phyloP scores from a whole-genome alignment of 257 asterid species.

The Nicotiana undulata region DNA sequence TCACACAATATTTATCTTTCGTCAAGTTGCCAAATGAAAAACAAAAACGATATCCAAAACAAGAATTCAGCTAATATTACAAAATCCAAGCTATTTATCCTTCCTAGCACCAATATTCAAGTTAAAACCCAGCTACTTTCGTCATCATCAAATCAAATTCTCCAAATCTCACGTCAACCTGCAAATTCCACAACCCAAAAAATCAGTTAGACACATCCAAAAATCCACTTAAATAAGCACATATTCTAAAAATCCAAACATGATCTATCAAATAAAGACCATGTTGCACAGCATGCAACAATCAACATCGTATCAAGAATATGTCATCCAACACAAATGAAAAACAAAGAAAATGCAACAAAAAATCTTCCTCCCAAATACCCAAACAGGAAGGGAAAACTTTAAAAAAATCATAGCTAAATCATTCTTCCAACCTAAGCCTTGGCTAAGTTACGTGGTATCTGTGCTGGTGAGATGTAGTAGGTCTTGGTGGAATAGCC shows the following conservation, averaged over 20 bases:
- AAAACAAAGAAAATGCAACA: not conserved
- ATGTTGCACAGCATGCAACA: not conserved
- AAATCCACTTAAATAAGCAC: not conserved
- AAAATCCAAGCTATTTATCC: not conserved
- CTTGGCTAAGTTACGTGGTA: no score
- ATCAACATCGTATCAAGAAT: not conserved
- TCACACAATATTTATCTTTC: not conserved
- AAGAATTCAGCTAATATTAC: slow-evolving; percentile 1
- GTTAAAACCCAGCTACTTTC: slow-evolving; percentile 5
- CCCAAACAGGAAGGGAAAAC: not conserved
- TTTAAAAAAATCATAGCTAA: not conserved
- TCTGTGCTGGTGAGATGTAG: no score
- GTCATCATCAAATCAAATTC: slow-evolving; percentile 5
- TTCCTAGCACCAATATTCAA: slow-evolving; percentile 5
- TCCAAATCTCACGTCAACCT: not conserved
- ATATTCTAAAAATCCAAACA: not conserved
- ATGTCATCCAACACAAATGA: not conserved
- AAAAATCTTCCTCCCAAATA: not conserved
- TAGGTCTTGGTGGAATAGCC: no score
- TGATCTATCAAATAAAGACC: no score
- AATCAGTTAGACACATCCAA: not conserved
- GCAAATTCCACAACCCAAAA: not conserved
- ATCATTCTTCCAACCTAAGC: no score
- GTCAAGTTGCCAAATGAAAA: not conserved
- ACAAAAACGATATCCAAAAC: not conserved